phyloP scores from a whole-genome alignment of 768 basidiomycete species.

The Mrakia frigida region DNA sequence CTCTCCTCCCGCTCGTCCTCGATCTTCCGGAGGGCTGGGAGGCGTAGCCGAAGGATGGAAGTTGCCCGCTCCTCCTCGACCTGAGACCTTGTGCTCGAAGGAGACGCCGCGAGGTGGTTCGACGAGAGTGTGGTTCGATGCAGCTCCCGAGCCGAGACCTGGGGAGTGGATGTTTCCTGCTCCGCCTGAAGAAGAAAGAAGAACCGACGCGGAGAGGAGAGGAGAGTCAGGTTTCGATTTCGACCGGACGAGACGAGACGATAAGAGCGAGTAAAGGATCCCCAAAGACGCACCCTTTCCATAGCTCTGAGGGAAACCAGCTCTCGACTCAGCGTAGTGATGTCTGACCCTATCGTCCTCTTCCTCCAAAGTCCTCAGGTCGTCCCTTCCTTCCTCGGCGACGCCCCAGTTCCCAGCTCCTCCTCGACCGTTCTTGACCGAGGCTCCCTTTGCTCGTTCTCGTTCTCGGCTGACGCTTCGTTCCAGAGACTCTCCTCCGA shows the following conservation, averaged over 20 bases:
- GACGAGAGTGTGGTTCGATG: neutral
- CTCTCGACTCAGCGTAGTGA: neutral
- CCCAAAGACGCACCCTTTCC: constrained; percentile 5
- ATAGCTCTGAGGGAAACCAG: neutral
- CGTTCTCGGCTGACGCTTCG: neutral
- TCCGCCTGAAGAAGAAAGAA: neutral
- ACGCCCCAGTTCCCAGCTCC: neutral
- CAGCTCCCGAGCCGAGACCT: neutral
- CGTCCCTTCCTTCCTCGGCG: constrained; percentile 1
- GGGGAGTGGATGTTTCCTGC: constrained; percentile 12
- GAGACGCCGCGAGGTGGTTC: neutral
- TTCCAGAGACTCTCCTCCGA: constrained; percentile 4
- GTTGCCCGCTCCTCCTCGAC: constrained; percentile 17
- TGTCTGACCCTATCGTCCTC: constrained; percentile 25
- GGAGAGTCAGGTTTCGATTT: too few relatives aligned
- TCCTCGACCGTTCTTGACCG: neutral
- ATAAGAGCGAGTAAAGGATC: neutral
- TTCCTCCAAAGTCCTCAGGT: constrained; percentile 19
- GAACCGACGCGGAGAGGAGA: neutral
- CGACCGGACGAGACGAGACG: too few relatives aligned
- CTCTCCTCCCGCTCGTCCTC: constrained; percentile 2
- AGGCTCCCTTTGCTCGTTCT: neutral
- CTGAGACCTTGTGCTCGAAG: neutral
- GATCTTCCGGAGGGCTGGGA: neutral
- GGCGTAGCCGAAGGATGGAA: neutral